phyloP scores from a whole-genome alignment of 805 yeast genomes.

The Torulaspora microellipsoides region DNA sequence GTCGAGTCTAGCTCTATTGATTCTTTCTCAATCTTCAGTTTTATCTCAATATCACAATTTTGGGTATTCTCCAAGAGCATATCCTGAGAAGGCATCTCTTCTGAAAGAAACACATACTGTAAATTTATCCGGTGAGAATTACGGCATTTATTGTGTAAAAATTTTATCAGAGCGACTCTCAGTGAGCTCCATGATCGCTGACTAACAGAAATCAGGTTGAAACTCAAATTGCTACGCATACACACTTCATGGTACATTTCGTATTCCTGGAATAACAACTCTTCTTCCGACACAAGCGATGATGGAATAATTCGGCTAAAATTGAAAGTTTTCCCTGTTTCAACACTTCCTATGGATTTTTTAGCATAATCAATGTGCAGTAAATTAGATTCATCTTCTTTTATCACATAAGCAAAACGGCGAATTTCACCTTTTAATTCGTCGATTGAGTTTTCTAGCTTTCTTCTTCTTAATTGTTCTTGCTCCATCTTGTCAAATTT shows the following conservation, averaged over 20 bases:
- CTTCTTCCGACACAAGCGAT: constrained; percentile 15
- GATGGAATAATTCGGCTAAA: constrained; percentile 28
- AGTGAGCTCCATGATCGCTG: constrained; percentile 17
- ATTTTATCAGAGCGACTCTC: constrained; percentile 16
- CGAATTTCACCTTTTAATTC: constrained; percentile 36
- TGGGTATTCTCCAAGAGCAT: constrained; percentile 12
- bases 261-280: constrained; percentile 26
- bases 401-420: constrained; percentile 25
- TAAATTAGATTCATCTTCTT: background rate
- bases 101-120: constrained; percentile 29
- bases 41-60: constrained; percentile 15
- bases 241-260: constrained; percentile 29
- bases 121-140: constrained; percentile 15
- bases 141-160: constrained; percentile 15
- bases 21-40: constrained; percentile 23
- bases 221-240: constrained; percentile 19
- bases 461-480: constrained; percentile 39
- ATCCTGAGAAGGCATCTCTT: constrained; percentile 25
- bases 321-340: constrained; percentile 1
- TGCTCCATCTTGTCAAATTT: constrained; percentile 32
- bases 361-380: constrained; percentile 18
- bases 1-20: constrained; percentile 23
- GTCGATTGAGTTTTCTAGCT: constrained; percentile 48
- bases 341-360: background rate
- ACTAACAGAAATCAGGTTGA: constrained; percentile 24